phyloP scores from a whole-genome alignment of 2,329 filamentous ascomycete genomes.

The Fusarium lyarnte region DNA sequence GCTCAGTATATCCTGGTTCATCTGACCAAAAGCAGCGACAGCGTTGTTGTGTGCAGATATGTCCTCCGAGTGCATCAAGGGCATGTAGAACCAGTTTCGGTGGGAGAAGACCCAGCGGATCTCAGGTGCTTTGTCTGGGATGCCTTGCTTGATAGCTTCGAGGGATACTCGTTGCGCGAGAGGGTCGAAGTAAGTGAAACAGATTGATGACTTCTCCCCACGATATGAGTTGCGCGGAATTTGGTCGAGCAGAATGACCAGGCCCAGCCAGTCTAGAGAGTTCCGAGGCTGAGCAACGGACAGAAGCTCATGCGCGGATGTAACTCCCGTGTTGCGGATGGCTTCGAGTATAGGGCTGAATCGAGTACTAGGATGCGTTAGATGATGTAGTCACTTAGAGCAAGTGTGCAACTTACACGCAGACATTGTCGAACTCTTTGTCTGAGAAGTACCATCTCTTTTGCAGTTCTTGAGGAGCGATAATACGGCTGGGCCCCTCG shows the following conservation, averaged over 20 bases:
- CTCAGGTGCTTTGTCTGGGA: conserved; percentile 42
- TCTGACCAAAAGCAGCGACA: conserved; percentile 44
- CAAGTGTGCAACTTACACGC: conserved; percentile 43
- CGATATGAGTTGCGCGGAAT: conserved; percentile 71
- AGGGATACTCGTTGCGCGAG: conserved; percentile 58
- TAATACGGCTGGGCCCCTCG: conserved; percentile 38
- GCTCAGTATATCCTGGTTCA: conserved; percentile 47
- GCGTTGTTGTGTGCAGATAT: conserved; percentile 55
- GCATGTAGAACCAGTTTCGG: conserved; percentile 67
- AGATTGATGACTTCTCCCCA: conserved; percentile 52
- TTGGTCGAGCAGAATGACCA: conserved; percentile 70
- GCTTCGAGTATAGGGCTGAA: conserved; percentile 49
- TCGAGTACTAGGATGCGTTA: conserved; percentile 37
- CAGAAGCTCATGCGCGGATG: conserved; percentile 46
- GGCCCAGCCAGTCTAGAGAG: conserved; percentile 55
- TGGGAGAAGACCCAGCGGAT: conserved; percentile 51
- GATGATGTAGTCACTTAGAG: rapidly evolving
- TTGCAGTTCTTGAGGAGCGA: conserved; percentile 40
- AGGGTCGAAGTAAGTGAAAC: conserved; percentile 66
- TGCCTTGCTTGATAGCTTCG: conserved; percentile 47
- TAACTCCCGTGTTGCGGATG: conserved; percentile 41
- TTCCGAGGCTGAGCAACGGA: conserved; percentile 37
- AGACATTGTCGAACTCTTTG: conserved; percentile 48
- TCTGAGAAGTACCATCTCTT: conserved; percentile 50
- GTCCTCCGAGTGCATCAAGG: conserved; percentile 68